A percentile compares a stretch with the other conserved stretches of the same genome.
Conservation (phyloP, 139 green algal genomes). For the Coelastrella sp. region DNA sequence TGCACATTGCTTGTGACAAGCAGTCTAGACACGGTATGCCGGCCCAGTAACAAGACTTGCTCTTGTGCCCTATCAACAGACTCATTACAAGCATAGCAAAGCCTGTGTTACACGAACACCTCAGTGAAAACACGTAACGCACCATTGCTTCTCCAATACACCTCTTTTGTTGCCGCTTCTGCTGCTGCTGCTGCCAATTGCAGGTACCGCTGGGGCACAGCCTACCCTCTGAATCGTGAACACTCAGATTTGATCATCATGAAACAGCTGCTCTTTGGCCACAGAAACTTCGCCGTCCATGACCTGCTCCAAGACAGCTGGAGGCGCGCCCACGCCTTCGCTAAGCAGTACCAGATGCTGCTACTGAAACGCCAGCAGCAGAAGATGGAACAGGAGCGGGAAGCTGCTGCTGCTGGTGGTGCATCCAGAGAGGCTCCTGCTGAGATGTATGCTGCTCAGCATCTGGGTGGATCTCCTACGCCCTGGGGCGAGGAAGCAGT, state of each 20-base stretch:
- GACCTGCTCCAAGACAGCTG: constrained; percentile 35
- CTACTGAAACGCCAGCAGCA: neutral
- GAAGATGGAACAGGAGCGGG: neutral
- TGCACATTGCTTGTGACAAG: too few relatives aligned
- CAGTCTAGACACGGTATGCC: too few relatives aligned
- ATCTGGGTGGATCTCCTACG: neutral
- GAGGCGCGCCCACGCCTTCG: neutral
- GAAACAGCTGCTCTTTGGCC: constrained; percentile 36
- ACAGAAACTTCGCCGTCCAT: constrained; percentile 15
- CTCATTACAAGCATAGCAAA: too few relatives aligned
- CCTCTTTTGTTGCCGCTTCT: neutral
- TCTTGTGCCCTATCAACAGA: too few relatives aligned
- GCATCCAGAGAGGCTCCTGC: neutral
- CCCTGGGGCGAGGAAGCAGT: neutral
- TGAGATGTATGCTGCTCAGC: neutral
- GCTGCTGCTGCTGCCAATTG: neutral
- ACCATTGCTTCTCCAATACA: too few relatives aligned
- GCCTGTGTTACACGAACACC: too few relatives aligned
- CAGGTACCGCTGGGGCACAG: constrained; percentile 11
- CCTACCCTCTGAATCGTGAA: neutral
- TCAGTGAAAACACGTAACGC: too few relatives aligned
- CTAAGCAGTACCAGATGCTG: neutral
- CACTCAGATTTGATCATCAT: constrained; percentile 37
- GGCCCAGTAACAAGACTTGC: too few relatives aligned
- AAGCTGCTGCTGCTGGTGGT: neutral